Evolutionary conservation across 768 basidiomycete genomes (phyloP).

Genomic region (Tulasnella sp.): DNA sequence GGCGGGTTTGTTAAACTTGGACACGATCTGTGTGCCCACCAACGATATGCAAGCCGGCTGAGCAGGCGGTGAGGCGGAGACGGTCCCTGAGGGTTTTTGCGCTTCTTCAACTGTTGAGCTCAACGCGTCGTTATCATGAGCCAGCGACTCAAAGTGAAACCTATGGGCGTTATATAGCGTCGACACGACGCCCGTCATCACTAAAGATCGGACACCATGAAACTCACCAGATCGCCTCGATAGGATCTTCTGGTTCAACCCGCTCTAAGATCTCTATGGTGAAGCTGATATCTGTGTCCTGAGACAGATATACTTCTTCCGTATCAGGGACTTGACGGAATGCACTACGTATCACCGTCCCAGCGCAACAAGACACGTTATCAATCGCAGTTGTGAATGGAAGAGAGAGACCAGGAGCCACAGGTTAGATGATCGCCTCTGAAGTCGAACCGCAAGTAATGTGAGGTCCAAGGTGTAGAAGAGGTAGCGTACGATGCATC

Average conservation of each 20-base stretch:
- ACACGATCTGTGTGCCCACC: conserved; percentile 55
- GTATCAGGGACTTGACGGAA: conserved; percentile 85
- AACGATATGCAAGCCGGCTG: conserved; percentile 52
- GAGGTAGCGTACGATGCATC: conserved; percentile 69
- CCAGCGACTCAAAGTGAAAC: conserved; percentile 82
- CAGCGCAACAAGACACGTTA: not conserved
- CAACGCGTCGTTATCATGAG: conserved; percentile 77
- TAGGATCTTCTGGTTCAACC: conserved; percentile 44
- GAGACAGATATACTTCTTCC: conserved; percentile 84
- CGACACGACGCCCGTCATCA: not conserved
- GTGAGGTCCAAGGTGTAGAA: not conserved
- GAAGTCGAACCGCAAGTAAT: not conserved
- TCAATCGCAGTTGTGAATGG: not conserved
- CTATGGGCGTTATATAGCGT: conserved; percentile 33
- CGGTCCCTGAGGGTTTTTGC: conserved; percentile 27
- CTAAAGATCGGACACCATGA: conserved; percentile 16
- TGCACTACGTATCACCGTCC: conserved; percentile 29
- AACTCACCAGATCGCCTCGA: conserved; percentile 59
- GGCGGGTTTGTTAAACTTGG: conserved; percentile 56
- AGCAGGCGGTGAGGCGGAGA: conserved; percentile 30
- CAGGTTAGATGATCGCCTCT: not conserved
- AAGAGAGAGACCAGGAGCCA: conserved; percentile 15
- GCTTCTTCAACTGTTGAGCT: conserved; percentile 30
- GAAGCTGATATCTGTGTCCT: conserved; percentile 55
- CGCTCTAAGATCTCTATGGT: conserved; percentile 75